These are phyloP conservation scores for Datura wrightii DNA, from an alignment of 257 asterid species.

Conservation along the genomic window DNA sequence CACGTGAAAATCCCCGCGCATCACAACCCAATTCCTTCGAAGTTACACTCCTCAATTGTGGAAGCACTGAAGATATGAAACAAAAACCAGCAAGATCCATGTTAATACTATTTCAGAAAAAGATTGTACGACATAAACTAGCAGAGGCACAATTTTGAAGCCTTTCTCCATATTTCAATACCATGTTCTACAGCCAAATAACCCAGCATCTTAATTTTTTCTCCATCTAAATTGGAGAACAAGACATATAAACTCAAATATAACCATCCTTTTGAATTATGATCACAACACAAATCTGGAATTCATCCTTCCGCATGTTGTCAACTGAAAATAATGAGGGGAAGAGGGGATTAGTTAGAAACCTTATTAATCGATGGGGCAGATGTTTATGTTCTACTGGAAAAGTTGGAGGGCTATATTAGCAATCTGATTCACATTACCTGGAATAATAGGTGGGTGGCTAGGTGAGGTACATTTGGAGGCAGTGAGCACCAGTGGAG, in stretches of 20 bases:
- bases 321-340: neutral
- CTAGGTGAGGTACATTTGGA: too few species aligned
- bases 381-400: too few species aligned
- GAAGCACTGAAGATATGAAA: constrained; percentile 70
- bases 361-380: too few species aligned
- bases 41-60: constrained; percentile 88
- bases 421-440: too few species aligned
- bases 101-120: constrained; percentile 29
- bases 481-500: too few species aligned
- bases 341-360: too few species aligned
- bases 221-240: neutral
- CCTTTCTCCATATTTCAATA: neutral
- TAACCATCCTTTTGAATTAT: neutral
- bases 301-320: neutral
- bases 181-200: neutral
- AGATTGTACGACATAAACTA: constrained; percentile 30
- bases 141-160: neutral
- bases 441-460: too few species aligned
- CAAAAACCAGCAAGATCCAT: neutral
- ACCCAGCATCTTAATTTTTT: constrained; percentile 5
- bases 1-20: constrained; percentile 85
- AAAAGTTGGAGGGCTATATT: too few species aligned
- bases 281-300: constrained; percentile 20
- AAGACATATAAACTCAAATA: neutral
- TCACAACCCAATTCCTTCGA: constrained; percentile 88